Evolutionary conservation across 176 grass and related monocot species (phyloP), one percentile per base, ranked within the genome.

Genomic region (Musa itinerans): DNA sequence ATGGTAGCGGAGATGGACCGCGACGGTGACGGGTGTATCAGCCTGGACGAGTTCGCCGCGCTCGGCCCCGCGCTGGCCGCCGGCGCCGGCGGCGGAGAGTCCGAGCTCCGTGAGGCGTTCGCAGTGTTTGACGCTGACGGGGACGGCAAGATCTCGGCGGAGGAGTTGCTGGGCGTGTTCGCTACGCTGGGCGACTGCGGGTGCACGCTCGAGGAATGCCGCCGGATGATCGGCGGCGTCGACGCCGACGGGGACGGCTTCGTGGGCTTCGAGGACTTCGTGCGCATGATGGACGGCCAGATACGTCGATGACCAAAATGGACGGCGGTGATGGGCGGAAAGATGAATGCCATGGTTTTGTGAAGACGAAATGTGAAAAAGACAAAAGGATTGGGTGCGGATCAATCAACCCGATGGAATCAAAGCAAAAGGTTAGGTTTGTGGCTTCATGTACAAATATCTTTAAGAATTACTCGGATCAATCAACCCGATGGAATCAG

Each of bases 91-190:
- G 69, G 63, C 64, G 85, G 19, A 1, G 85, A 80, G 70, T 84
- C 71, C 8, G 91, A 99, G 54, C 81, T 99, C 3, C 76, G 63
- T 81, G 96, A 92, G 65, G 96, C 86, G 21, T 99, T 99, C 83
- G 74, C 76, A 6, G 91, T 99, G 14, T 99, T 99, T 79, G 96
- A 99, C 75, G 86, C 81, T 0, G 82, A 99, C 66, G 96, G 86
- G 57, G 89, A 99, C 78, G 96, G 96, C 9, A 92, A 74, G 81
- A 99, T 99, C 96, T 87, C 91, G 10, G 91, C 96, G 27, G 91
- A 99, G 84, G 96, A 99, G 89, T 84, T 99, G 59, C 75, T 76
- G 49, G 77, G 82, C 64, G 91, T 99, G 0, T 81, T 99, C 74
- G 74, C 71, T 10, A 26, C 79, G 64, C 80, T 93, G 52, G 90